Base-by-base conservation (phyloP, 306 rosid species). In the Cyclanthera cordifolia region DNA sequence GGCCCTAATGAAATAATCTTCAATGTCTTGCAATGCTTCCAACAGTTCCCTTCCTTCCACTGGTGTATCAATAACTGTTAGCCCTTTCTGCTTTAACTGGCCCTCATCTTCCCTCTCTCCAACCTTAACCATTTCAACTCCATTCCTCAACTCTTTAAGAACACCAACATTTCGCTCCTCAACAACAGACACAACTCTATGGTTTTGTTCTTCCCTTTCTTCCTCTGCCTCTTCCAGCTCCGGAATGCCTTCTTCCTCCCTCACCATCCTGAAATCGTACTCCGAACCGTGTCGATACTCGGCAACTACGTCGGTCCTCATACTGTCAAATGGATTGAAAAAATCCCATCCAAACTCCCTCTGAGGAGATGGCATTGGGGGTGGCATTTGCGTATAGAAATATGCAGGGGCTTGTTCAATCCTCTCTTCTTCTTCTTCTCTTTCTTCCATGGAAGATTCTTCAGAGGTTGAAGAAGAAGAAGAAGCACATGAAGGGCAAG, bases 231-330 rank as follows among this genome's bases (percentile, higher is more conserved):
- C 99, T 76, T 90, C 97, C 0, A 93, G 81, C 80, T 93, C 99
- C 13, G 99, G 97, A 74, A 93, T 93, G 77, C 99, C 99, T 75
- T 94, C 99, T 73, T 94, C 90, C 78, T 90, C 95, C 78, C 96
- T 90, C 83, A 93, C 99, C 27, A 75, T 88, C 78, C 90, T 83
- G 75, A 94, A 47, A 78, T 90, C 88, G 19, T 93, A 96, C 3
- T 94, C 96, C 2, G 77, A 83, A 83, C 79, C 80, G 70, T 82
- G 70, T 28, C 77, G 75, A 59, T 83, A 94, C 11, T 87, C 84
- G 55, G 76, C 76, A 5, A 88, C 74, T 59, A 85, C 81, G 65
- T 90, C 97, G 3, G 85, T 73, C 65, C 95, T 86, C 79, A 88
- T 51, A 37, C 73, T 73, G 6, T 86, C 95, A 54, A 94, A 90